Evolutionary conservation across 352 stramenopile genomes (phyloP).

Genomic region (Pythium rhizo-oryzae): DNA sequence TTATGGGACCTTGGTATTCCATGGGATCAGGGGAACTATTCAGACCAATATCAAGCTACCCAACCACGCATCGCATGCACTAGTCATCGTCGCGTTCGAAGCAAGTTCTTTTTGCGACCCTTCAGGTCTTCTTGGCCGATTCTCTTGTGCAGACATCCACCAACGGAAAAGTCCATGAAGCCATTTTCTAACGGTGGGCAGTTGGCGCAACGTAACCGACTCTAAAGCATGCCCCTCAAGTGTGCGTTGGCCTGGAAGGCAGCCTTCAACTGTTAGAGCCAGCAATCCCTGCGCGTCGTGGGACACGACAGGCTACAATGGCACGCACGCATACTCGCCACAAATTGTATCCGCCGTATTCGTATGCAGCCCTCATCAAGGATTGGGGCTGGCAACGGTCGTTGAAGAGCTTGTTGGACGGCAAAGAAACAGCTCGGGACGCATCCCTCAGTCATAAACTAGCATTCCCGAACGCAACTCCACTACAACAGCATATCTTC

Average conservation of each 20-base stretch:
- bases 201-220: not conserved
- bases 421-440: not conserved
- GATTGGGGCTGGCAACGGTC: not conserved
- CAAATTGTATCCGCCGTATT: not conserved
- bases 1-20: not conserved
- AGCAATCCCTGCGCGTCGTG: not conserved
- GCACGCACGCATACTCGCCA: not conserved
- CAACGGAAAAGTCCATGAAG: conserved; percentile 4
- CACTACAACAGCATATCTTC: not conserved
- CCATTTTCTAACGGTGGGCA: not conserved
- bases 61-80: not conserved
- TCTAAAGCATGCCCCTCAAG: not conserved
- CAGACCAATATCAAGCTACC: not conserved
- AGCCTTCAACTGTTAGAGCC: not conserved
- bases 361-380: not conserved
- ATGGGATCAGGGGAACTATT: not conserved
- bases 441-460: conserved; percentile 18
- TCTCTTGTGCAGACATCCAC: not conserved
- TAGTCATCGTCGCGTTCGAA: conserved; percentile 2
- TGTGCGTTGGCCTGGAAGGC: not conserved
- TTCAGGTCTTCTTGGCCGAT: not conserved
- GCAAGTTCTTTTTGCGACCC: conserved; percentile 11
- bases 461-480: conserved; percentile 13
- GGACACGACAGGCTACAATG: not conserved
- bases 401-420: not conserved